A percentile compares a stretch with the other conserved stretches of the same genome.
Evolutionary conservation across 768 basidiomycete genomes (phyloP).

Genomic region (Omphalotus guepiniiformis): DNA sequence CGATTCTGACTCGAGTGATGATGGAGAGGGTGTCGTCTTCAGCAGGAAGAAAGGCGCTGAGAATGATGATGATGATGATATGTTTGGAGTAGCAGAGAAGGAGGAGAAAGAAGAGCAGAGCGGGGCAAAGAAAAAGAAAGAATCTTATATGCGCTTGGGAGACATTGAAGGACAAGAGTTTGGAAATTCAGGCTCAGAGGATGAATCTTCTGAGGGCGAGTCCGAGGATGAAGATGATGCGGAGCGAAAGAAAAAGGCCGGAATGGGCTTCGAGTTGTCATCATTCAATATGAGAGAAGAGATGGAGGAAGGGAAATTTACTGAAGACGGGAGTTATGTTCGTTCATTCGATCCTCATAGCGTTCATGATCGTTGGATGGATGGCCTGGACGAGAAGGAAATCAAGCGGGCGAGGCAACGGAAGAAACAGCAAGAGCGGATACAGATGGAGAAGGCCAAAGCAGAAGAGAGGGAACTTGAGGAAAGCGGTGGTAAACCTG

Average conservation of each 20-base stretch:
- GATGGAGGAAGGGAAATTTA: conserved; percentile 98
- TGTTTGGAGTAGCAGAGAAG: conserved; percentile 70
- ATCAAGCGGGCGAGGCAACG: conserved; percentile 78
- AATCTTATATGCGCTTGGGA: conserved; percentile 77
- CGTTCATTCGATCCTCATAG: conserved; percentile 86
- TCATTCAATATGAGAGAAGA: conserved; percentile 99
- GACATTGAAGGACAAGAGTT: conserved; percentile 99
- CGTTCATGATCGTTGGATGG: conserved; percentile 95
- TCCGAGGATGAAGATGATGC: conserved; percentile 78
- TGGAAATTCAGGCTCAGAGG: conserved; percentile 41
- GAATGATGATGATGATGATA: conserved; percentile 69
- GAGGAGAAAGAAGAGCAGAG: conserved; percentile 39
- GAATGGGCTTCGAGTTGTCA: conserved; percentile 92
- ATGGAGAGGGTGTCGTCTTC: conserved; percentile 90
- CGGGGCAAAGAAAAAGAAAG: conserved; percentile 47
- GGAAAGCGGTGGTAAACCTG: conserved; percentile 60
- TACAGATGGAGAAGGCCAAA: conserved; percentile 62
- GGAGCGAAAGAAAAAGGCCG: conserved; percentile 68
- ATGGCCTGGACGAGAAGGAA: conserved; percentile 77
- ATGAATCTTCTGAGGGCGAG: conserved; percentile 41
- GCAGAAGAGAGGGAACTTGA: conserved; percentile 74
- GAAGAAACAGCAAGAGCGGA: conserved; percentile 71
- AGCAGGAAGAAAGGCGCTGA: conserved; percentile 65
- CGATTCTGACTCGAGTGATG: conserved; percentile 91
- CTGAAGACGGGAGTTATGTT: conserved; percentile 86